A percentile compares a stretch with the other conserved stretches of the same genome.
Evolutionary conservation across 2,329 filamentous ascomycete genomes (phyloP).

Genomic region (Diatrype stigma): DNA sequence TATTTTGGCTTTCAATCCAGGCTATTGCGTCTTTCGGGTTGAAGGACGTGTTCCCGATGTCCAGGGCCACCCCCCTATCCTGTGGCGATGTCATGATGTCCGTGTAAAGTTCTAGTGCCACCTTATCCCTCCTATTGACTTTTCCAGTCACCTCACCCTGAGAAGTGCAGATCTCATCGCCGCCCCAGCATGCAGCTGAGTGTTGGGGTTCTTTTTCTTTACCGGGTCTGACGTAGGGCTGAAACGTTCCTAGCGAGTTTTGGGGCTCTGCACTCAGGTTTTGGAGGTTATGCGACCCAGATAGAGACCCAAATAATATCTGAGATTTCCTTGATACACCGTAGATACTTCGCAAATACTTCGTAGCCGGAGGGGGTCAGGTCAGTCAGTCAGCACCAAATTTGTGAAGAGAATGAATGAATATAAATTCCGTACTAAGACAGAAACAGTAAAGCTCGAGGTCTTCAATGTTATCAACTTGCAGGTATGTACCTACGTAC

Average conservation of each 20-base stretch:
- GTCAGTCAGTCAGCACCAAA: too few relatives aligned
- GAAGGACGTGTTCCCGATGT: constrained; percentile 22
- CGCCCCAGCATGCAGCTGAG: not conserved
- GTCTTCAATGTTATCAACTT: too few relatives aligned
- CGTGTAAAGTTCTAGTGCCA: not conserved
- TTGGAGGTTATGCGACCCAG: too few relatives aligned
- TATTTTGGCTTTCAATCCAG: constrained; percentile 26
- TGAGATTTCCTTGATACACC: too few relatives aligned
- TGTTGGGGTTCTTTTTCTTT: not conserved
- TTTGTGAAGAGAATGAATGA: not conserved
- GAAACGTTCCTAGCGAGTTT: too few relatives aligned
- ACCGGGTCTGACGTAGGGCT: too few relatives aligned
- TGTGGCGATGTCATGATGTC: not conserved
- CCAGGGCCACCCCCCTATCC: constrained; percentile 6
- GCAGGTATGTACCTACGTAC: not conserved
- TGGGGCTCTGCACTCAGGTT: too few relatives aligned
- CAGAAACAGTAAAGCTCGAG: not conserved
- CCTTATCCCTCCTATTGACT: not conserved
- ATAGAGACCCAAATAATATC: too few relatives aligned
- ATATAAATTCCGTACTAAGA: not conserved
- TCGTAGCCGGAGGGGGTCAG: not conserved
- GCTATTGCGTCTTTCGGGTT: constrained; percentile 27
- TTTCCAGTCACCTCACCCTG: not conserved
- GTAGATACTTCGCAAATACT: not conserved
- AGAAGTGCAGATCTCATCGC: not conserved